Conservation (phyloP, 1,284 basidiomycete species). For the Ustilago xerochloae region DNA sequence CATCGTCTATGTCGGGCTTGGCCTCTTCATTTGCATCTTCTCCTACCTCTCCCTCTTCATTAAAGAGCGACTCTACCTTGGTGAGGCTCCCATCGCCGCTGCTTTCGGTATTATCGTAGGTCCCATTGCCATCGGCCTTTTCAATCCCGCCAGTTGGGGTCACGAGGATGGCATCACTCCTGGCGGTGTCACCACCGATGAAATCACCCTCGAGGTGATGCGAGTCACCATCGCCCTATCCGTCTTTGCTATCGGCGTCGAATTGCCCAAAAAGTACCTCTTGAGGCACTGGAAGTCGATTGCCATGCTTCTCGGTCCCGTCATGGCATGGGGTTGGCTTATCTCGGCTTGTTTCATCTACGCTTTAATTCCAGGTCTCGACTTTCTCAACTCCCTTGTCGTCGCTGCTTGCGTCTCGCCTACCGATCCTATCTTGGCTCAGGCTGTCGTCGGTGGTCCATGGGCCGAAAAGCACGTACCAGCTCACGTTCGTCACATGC, state of each 20-base stretch:
- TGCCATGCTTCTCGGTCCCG: slow-evolving; percentile 84
- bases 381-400: slow-evolving; percentile 55
- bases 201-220: slow-evolving; percentile 79
- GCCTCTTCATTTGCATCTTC: slow-evolving; percentile 74
- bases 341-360: slow-evolving; percentile 75
- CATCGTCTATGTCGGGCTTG: slow-evolving; percentile 64
- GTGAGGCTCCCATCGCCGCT: slow-evolving; percentile 96
- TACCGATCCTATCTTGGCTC: slow-evolving; percentile 81
- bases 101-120: slow-evolving; percentile 89
- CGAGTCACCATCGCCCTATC: slow-evolving; percentile 96
- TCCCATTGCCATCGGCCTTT: slow-evolving; percentile 84
- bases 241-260: slow-evolving; percentile 96
- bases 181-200: slow-evolving; percentile 76
- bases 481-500: slow-evolving; percentile 88
- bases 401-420: slow-evolving; percentile 93
- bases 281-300: slow-evolving; percentile 88
- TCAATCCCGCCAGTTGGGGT: slow-evolving; percentile 87
- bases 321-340: slow-evolving; percentile 88
- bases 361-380: slow-evolving; percentile 54
- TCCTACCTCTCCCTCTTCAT: slow-evolving; percentile 94
- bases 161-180: slow-evolving; percentile 71
- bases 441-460: slow-evolving; percentile 87
- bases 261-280: slow-evolving; percentile 76
- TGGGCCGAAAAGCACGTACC: slow-evolving; percentile 99
- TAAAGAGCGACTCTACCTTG: slow-evolving; percentile 92